phyloP scores from a whole-genome alignment of 441 rosid genomes.

The Aleurites moluccanus region DNA sequence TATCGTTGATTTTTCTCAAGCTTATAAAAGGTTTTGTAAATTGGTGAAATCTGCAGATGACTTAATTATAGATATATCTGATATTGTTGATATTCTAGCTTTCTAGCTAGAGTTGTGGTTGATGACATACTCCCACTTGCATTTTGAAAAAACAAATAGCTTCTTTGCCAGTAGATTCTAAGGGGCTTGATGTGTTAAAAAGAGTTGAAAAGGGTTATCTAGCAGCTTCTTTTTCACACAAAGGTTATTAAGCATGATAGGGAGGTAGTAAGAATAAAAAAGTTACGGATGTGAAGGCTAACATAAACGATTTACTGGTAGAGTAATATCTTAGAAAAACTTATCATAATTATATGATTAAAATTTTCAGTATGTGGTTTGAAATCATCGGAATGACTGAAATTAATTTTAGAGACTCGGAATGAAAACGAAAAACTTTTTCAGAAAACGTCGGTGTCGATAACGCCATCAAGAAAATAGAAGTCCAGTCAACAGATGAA shows the following conservation, averaged over 20 bases:
- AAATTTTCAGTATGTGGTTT: too few species aligned
- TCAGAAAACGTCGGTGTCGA: too few species aligned
- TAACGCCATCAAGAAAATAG: too few species aligned
- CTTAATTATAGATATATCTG: slow-evolving; percentile 76
- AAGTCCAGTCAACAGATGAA: too few species aligned
- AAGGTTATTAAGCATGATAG: slow-evolving; percentile 79
- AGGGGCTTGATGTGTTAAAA: slow-evolving; percentile 57
- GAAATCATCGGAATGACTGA: too few species aligned
- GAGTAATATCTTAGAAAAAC: too few species aligned
- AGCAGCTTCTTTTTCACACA: slow-evolving; percentile 74
- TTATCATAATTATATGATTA: too few species aligned
- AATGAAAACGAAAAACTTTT: too few species aligned
- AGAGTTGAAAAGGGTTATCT: too few species aligned
- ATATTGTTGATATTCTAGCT: slow-evolving; percentile 77
- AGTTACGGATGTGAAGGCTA: slow-evolving; percentile 72
- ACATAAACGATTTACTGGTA: slow-evolving; percentile 56
- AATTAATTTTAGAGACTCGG: too few species aligned
- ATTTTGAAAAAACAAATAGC: slow-evolving; percentile 58
- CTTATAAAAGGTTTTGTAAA: slow-evolving; percentile 61
- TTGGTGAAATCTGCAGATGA: slow-evolving; percentile 78
- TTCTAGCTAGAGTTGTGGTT: slow-evolving; percentile 83
- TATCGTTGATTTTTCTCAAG: slow-evolving; percentile 64
- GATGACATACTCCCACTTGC: slow-evolving; percentile 86
- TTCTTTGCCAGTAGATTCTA: slow-evolving; percentile 43
- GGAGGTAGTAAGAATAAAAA: slow-evolving; percentile 74